Percentiles rank a stretch among this genome's conserved stretches.
These are phyloP conservation scores for Cyclotella baltica DNA, from an alignment of 108 stramenopile species.

Conservation along the genomic window DNA sequence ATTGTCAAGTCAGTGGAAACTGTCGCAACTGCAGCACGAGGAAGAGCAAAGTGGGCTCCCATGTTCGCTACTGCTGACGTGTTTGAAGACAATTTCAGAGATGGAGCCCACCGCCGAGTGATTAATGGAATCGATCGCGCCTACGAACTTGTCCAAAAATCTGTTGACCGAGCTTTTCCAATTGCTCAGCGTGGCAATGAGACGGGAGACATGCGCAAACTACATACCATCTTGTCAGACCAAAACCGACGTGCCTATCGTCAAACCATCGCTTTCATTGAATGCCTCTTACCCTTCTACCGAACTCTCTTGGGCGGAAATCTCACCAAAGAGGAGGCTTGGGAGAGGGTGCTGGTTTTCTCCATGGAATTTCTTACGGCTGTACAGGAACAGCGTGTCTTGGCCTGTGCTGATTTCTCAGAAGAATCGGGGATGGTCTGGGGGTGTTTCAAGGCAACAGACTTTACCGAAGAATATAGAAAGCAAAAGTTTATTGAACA, in stretches of 20 bases:
- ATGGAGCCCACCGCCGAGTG: slow-evolving; percentile 1
- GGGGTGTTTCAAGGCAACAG: no score
- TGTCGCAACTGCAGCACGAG: background rate
- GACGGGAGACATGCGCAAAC: background rate
- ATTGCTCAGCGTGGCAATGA: background rate
- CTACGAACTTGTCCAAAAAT: background rate
- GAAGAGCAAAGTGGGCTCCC: no score
- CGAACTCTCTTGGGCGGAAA: slow-evolving; percentile 8
- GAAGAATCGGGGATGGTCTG: no score
- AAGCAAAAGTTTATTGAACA: no score
- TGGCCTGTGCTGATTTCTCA: no score
- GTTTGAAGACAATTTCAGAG: no score
- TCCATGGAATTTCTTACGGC: background rate
- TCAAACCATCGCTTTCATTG: background rate
- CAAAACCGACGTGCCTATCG: background rate
- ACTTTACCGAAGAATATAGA: no score
- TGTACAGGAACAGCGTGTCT: no score
- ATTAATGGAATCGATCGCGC: background rate
- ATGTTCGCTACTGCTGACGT: background rate
- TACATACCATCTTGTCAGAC: slow-evolving; percentile 1
- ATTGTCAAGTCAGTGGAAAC: slow-evolving; percentile 3
- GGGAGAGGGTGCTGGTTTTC: slow-evolving; percentile 12
- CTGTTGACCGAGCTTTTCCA: no score
- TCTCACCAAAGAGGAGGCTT: no score
- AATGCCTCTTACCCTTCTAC: no score